Conservation (phyloP, 371 early-diverging fungal genomes). For the Chytridium lagenaria region DNA sequence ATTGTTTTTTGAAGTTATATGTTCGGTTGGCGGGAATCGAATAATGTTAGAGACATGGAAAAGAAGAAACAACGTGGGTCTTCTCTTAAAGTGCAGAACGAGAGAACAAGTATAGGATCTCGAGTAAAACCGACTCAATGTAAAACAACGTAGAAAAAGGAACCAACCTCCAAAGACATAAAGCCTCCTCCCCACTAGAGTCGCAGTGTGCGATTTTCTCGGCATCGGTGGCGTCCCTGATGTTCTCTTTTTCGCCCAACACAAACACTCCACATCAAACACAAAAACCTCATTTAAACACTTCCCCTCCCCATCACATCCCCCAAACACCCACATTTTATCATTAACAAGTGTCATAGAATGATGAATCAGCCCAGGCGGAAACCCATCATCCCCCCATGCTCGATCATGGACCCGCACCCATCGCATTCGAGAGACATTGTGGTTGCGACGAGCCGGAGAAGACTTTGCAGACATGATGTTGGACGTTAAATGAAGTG, state of each 20-base stretch:
- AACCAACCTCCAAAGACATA: conserved; percentile 15
- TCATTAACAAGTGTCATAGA: not conserved
- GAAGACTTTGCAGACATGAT: too few relatives aligned
- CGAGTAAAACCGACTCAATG: too few relatives aligned
- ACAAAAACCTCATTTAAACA: not conserved
- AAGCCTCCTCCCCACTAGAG: not conserved
- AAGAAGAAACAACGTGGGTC: not conserved
- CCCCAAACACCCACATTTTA: not conserved
- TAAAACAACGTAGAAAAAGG: too few relatives aligned
- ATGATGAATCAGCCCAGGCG: not conserved
- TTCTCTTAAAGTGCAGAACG: too few relatives aligned
- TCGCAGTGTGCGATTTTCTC: not conserved
- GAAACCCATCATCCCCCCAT: too few relatives aligned
- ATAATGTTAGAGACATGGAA: not conserved
- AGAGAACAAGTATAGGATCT: too few relatives aligned
- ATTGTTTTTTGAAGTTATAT: too few relatives aligned
- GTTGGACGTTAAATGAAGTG: too few relatives aligned
- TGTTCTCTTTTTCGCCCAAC: not conserved
- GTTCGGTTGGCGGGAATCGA: too few relatives aligned
- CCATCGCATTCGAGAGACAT: not conserved
- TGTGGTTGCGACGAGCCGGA: too few relatives aligned
- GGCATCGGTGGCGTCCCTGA: not conserved
- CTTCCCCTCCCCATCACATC: not conserved
- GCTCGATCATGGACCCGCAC: not conserved
- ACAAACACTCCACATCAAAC: conserved; percentile 4